Percentiles rank a stretch among this genome's conserved stretches.
Evolutionary conservation across 2,329 filamentous ascomycete genomes (phyloP).

Genomic region (Calonectria multiphialidica): DNA sequence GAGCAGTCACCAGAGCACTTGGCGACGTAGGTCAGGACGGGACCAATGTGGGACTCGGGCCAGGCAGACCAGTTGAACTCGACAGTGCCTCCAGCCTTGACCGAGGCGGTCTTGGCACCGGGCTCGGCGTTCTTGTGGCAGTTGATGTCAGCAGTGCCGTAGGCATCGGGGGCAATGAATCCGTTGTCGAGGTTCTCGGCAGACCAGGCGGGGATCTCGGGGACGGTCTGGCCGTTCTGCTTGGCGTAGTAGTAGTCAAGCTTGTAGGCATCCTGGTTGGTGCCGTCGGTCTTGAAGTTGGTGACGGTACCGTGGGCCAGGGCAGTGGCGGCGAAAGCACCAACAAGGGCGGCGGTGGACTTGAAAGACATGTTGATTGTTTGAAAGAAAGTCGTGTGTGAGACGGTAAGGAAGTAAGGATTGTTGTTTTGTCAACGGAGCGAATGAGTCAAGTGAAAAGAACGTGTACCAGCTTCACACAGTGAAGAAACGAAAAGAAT

Average conservation of each 20-base stretch:
- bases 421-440: conserved; percentile 1
- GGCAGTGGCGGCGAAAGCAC: conserved; percentile 37
- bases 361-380: conserved; percentile 40
- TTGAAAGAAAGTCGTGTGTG: neutral
- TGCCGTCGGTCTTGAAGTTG: conserved; percentile 38
- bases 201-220: conserved; percentile 52
- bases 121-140: conserved; percentile 58
- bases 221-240: conserved; percentile 29
- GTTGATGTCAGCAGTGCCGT: conserved; percentile 56
- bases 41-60: conserved; percentile 60
- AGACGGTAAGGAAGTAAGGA: neutral
- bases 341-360: conserved; percentile 29
- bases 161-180: conserved; percentile 59
- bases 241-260: conserved; percentile 40
- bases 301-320: conserved; percentile 42
- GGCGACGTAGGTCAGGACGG: conserved; percentile 74
- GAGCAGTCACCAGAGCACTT: conserved; percentile 67
- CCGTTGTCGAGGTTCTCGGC: conserved; percentile 62
- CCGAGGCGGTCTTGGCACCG: conserved; percentile 47
- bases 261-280: conserved; percentile 31
- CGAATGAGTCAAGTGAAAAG: conserved; percentile 14
- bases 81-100: conserved; percentile 57
- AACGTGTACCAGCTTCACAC: conserved; percentile 45
- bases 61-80: conserved; percentile 57
- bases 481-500: conserved; percentile 43